Base-by-base conservation (phyloP, 257 asterid genomes). In the Nicotiana noctiflora region DNA sequence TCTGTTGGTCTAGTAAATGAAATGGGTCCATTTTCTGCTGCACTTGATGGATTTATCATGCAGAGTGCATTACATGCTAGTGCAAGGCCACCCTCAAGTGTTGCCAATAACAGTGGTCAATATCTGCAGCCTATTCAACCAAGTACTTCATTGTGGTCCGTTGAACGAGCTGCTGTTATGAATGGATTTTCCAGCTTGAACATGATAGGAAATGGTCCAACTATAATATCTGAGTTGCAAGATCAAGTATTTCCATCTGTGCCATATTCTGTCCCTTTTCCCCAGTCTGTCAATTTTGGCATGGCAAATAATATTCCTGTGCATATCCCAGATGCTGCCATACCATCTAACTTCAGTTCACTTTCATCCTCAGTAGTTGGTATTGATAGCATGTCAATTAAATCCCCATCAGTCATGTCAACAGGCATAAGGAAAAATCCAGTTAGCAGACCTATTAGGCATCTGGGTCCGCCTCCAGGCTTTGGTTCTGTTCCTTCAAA, bases 401-500 rank as follows among this genome's bases (percentile, higher is more conserved):
- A 85, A 86, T 86, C 91, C 29, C 88, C 92, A 61, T 81, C 92
- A 19, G 64, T 84, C 31, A 49, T 89, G 81, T 89, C 92, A 27
- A 83, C 90, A n/a, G 90, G 95, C 51, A 4, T 85, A 78, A 96
- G 90, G 93, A 94, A 91, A 89, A 94, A 86, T 83, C 98, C 98
- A 18, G 97, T 96, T 80, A 87, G 96, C 84, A 90, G 98, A 66
- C 98, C 98, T 76, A 86, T 88, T 59, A 88, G 99, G 85, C 98
- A 91, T 75, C 37, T 86, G 80, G 99, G 99, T 67, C 99, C 99
- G 10, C 99, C 99, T 13, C 99, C 99, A 84, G 99, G 99, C 64
- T 96, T 96, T 89, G 95, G 95, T 75, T 87, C 94, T 80, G 87
- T 86, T 80, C 92, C 94, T 83, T 82, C 95, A 57, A 92, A 89